phyloP scores from a whole-genome alignment of 2,329 filamentous ascomycete species.

The Colletotrichum tanaceti region DNA sequence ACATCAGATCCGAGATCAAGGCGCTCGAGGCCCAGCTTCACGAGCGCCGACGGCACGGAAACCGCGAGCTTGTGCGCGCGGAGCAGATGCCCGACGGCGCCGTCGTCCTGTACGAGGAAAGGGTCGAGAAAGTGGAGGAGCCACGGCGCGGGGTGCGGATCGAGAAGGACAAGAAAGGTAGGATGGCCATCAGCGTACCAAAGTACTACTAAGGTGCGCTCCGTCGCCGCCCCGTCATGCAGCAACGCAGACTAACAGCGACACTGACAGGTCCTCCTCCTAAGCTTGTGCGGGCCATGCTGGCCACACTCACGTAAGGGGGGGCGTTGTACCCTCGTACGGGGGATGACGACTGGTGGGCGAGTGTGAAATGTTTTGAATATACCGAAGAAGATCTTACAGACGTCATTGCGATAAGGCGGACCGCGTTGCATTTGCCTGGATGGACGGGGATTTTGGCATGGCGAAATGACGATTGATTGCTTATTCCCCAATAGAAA shows the following conservation, averaged over 20 bases:
- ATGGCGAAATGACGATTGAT: conserved; percentile 19
- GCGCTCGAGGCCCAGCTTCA: conserved; percentile 73
- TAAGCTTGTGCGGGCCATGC: conserved; percentile 74
- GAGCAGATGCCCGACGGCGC: conserved; percentile 70
- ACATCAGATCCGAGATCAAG: conserved; percentile 79
- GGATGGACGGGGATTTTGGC: not conserved
- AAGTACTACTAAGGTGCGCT: conserved; percentile 72
- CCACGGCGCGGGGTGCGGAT: conserved; percentile 72
- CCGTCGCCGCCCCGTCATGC: conserved; percentile 36
- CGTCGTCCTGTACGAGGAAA: conserved; percentile 72
- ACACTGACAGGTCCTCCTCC: conserved; percentile 69
- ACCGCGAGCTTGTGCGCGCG: conserved; percentile 66
- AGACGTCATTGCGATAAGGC: conserved; percentile 11
- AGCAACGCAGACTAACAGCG: conserved; percentile 43
- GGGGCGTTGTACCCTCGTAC: not conserved
- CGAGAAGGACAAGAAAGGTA: conserved; percentile 95
- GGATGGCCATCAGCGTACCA: conserved; percentile 86
- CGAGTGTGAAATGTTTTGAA: conserved; percentile 1
- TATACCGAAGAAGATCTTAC: conserved; percentile 32
- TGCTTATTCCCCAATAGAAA: conserved; percentile 39
- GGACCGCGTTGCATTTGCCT: conserved; percentile 23
- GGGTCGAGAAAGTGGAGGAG: conserved; percentile 66
- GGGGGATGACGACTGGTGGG: not conserved
- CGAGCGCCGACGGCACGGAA: conserved; percentile 49
- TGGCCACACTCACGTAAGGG: conserved; percentile 73